Base-by-base conservation (phyloP, 768 basidiomycete genomes). In the Zangia roseola region DNA sequence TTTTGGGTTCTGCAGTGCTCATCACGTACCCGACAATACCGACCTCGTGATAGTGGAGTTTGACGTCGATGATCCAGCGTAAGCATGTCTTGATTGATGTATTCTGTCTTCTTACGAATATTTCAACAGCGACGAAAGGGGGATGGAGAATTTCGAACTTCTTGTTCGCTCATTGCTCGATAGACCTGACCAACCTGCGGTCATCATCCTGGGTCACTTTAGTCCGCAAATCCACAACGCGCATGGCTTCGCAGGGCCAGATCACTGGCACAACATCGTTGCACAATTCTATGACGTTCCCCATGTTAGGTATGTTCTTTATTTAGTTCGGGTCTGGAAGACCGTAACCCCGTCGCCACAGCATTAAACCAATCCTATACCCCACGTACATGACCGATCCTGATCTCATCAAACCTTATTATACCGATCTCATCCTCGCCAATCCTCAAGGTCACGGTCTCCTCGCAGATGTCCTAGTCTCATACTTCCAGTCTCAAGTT, bases 241-340 rank as follows among this genome's bases (percentile, higher is more conserved):
- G 19, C 74, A 91, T 59, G 94, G 94, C 2, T 97, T 89, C 61
- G 83, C 83, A 4, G 94, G 95, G 2, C 88, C 94, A 2, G 94
- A 97, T 62, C 82, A 91, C 59, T 84, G 83, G 76, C 95, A 99
- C 67, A 85, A 78, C 55, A 71, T 88, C 48, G 94, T 97, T 1
- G 91, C 97, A 2, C 93, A 94, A 63, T 98, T 93, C 73, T 99
- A 99, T 73, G 97, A 99, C 64, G 82, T 97, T 23, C 94, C 95
- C 0, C 91, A 98, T 65, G 74, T 99, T 60, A 83, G 80, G 83
- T 82, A 39, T 35, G 72, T 21, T 13, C 9, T 5, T 21, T n/a
- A n/a, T n/a, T 38, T 33, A 13, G 23, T 25, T 25, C 31, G 1
- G 44, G 20, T 26, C 21, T 40, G n/a, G 33, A 20, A 38, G 10